Percentiles rank a stretch among this genome's conserved stretches.
phyloP scores from a whole-genome alignment of 169 alveolate genomes.

The Eimeria maxima region DNA sequence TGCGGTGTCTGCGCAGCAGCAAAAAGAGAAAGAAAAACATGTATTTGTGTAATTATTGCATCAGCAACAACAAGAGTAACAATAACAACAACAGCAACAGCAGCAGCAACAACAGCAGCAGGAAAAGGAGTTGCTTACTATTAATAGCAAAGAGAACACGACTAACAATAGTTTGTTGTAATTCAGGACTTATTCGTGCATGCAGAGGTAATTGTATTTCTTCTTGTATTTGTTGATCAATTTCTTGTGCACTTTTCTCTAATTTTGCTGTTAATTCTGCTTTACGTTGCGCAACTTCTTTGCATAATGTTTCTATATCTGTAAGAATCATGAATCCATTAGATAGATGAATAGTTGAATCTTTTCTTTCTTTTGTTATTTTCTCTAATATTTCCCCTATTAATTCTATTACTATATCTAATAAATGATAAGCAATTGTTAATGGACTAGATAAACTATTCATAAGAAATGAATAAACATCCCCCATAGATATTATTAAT shows the following conservation, averaged over 20 bases:
- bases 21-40: no score
- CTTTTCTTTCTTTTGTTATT: neutral
- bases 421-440: neutral
- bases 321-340: neutral
- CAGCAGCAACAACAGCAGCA: neutral
- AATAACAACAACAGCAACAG: no score
- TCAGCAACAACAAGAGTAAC: no score
- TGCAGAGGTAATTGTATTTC: neutral
- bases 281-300: neutral
- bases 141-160: constrained; percentile 5
- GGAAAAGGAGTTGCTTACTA: neutral
- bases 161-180: neutral
- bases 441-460: neutral
- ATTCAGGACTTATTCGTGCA: neutral
- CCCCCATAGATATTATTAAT: neutral
- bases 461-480: neutral
- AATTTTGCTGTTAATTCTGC: neutral
- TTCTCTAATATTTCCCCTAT: neutral
- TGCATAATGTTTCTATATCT: neutral
- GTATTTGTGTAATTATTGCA: no score
- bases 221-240: neutral
- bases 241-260: neutral
- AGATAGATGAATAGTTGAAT: neutral
- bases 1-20: neutral
- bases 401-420: neutral